Evolutionary conservation across 148 eudicot genomes (phyloP).

Genomic region (Talinum fruticosum): DNA sequence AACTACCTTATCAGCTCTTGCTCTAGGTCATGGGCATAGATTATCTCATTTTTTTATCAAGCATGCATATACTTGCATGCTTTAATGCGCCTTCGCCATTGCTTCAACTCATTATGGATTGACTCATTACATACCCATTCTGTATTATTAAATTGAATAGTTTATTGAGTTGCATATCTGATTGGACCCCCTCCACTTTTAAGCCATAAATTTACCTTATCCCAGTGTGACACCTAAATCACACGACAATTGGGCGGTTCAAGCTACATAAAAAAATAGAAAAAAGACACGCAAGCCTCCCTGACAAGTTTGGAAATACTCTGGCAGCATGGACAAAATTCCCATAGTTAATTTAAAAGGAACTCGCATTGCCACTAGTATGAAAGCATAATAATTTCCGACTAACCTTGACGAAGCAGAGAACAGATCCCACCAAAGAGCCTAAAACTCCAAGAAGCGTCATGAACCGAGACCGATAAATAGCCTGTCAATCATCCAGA

Average conservation of each 20-base stretch:
- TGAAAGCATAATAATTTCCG: not conserved
- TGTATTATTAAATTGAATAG: too few species aligned
- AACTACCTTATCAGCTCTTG: not conserved
- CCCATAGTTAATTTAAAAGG: not conserved
- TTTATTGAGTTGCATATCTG: too few species aligned
- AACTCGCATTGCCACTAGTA: not conserved
- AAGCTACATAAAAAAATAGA: too few species aligned
- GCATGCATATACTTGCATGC: not conserved
- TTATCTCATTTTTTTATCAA: not conserved
- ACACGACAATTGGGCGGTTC: too few species aligned
- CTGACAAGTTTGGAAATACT: too few species aligned
- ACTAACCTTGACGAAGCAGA: constrained; percentile 77
- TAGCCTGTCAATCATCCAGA: constrained; percentile 39
- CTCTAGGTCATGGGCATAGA: not conserved
- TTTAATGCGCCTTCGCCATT: not conserved
- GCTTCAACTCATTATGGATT: too few species aligned
- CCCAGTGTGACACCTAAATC: too few species aligned
- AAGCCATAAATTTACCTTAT: too few species aligned
- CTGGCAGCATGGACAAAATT: not conserved
- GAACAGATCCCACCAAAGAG: constrained; percentile 64
- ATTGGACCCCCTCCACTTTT: too few species aligned
- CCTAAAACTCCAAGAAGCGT: constrained; percentile 78
- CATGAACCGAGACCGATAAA: constrained; percentile 68
- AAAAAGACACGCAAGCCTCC: not conserved
- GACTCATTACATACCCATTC: too few species aligned